Evolutionary conservation across 2,329 filamentous ascomycete species (phyloP), one percentile per base, ranked within the genome.

Genomic region (Aureobasidium sp.): DNA sequence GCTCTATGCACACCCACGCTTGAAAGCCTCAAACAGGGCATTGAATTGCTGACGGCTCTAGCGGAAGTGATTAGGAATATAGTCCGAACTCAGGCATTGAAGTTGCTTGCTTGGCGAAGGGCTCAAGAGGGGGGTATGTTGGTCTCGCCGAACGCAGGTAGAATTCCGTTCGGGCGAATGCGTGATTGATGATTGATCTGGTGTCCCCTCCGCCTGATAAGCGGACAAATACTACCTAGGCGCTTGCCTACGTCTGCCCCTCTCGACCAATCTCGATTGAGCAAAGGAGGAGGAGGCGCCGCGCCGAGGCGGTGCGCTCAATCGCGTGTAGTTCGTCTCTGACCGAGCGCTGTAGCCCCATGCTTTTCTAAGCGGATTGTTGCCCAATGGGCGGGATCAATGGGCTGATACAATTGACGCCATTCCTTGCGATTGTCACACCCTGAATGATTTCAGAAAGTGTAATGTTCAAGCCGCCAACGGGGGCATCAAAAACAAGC

Each of bases 301-400:
- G 55, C 55, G 55, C 33, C 55, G 43, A 58, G 55, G 43, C 55
- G 55, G 43, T 40, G 43, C 35, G 35, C 55, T 45, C 54, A 38
- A 58, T 58, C 55, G 55, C 43, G 55, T 38, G 43, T 40, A 58
- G 55, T 58, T 49, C 55, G 31, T 49, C 43, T 58, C 55, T 58
- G 31, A 49, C 55, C n/a, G 38, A 55, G 17, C 29, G 42, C 54
- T n/a, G 42, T 57, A 38, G 54, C 54, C 21, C 43, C 29, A 57
- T 57, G 54, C 40, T 38, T 38, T 47, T 57, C 42, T 46, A 40
- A 13, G 11, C 25, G 55, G 55, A 58, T 58, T 58, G 55, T 58
- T 58, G 55, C 55, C 55, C 55, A 58, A 58, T 49, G 42, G 21
- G 33, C 53, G 51, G 37, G 25, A 55, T 42, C 53, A 40, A 57